Percentiles rank a stretch among this genome's conserved stretches.
Evolutionary conservation across 805 yeast genomes (phyloP).

Genomic region (Cyberlindnera euphorbiiphila): DNA sequence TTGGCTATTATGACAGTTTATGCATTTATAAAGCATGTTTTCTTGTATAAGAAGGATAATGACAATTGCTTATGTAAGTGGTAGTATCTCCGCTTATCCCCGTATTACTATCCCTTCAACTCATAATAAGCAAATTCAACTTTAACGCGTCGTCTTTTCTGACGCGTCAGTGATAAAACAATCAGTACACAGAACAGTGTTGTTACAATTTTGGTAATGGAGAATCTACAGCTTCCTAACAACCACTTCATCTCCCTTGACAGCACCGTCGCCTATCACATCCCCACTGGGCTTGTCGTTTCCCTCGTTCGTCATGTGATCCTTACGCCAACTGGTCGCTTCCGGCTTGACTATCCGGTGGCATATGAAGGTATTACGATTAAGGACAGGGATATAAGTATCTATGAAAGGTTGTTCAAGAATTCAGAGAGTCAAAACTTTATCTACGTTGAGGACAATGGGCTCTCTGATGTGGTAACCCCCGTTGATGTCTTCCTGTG

Average conservation of each 20-base stretch:
- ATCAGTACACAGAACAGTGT: too few species aligned
- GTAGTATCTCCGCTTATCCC: too few species aligned
- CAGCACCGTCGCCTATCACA: slow-evolving; percentile 3
- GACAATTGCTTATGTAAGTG: too few species aligned
- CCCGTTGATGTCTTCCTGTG: slow-evolving; percentile 3
- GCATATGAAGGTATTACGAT: background rate
- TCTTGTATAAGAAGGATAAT: too few species aligned
- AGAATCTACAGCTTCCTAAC: too few species aligned
- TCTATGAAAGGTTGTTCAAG: slow-evolving; percentile 1
- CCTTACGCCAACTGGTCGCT: slow-evolving; percentile 3
- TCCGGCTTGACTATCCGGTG: slow-evolving; percentile 4
- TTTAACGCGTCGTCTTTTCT: too few species aligned
- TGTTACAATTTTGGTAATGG: too few species aligned
- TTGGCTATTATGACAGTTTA: too few species aligned
- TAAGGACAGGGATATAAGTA: background rate
- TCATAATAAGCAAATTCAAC: too few species aligned
- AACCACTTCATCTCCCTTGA: background rate
- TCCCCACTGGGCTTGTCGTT: slow-evolving; percentile 6
- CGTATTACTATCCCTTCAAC: too few species aligned
- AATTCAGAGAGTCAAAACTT: slow-evolving; percentile 1
- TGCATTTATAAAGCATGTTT: too few species aligned
- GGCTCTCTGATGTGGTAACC: slow-evolving; percentile 3
- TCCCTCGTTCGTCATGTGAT: background rate
- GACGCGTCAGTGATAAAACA: too few species aligned
- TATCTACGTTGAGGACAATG: slow-evolving; percentile 3